These are phyloP conservation scores for Kwoniella dendrophila DNA, from an alignment of 768 basidiomycete species.

Conservation along the genomic window DNA sequence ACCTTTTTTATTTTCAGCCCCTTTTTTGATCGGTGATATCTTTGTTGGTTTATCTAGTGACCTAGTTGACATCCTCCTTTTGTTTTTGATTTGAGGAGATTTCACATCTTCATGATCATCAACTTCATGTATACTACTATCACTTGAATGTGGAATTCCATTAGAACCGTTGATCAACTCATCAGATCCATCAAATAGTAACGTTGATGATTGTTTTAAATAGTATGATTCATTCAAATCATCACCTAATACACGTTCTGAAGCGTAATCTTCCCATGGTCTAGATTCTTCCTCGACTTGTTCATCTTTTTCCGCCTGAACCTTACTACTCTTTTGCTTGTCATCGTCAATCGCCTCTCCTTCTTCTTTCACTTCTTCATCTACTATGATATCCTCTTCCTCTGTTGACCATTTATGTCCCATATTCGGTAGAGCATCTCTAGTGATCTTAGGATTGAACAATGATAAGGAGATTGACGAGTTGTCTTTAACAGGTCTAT, in stretches of 20 bases:
- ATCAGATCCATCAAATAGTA: constrained; percentile 28
- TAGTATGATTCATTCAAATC: constrained; percentile 36
- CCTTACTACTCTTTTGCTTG: background rate
- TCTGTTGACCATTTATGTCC: background rate
- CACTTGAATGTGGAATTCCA: background rate
- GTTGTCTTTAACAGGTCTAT: constrained; percentile 31
- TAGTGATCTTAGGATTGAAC: constrained; percentile 38
- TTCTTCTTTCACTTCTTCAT: constrained; percentile 7
- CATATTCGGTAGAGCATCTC: constrained; percentile 31
- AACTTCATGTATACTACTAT: too few relatives aligned
- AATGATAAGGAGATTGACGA: constrained; percentile 38
- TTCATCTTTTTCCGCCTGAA: background rate
- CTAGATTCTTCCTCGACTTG: background rate
- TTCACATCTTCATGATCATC: too few relatives aligned
- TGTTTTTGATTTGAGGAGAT: background rate
- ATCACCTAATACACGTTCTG: constrained; percentile 45
- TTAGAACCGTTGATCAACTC: too few relatives aligned
- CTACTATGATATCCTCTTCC: background rate
- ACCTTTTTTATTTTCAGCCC: background rate
- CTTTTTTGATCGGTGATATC: background rate
- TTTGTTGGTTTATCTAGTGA: constrained; percentile 1
- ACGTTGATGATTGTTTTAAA: constrained; percentile 26
- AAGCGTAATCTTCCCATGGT: constrained; percentile 32
- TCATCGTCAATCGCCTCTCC: background rate
- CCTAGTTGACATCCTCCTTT: constrained; percentile 7